phyloP scores from a whole-genome alignment of 208 protist genomes.

The Leishmania arabica region DNA sequence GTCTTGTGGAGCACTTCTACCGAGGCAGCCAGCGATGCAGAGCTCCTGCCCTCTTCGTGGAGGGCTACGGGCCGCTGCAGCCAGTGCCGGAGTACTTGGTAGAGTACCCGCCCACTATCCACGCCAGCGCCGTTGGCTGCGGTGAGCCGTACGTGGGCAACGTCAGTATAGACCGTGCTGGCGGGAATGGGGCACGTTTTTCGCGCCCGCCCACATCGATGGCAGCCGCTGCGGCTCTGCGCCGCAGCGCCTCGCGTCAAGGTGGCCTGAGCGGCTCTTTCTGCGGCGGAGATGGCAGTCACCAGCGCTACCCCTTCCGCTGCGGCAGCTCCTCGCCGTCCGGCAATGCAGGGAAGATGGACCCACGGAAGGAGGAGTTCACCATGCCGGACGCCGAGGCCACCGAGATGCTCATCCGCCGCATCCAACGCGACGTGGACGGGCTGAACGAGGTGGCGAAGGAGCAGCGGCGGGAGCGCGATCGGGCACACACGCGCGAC shows the following conservation, averaged over 20 bases:
- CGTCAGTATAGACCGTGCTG: slow-evolving; percentile 7
- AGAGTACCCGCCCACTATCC: slow-evolving; percentile 26
- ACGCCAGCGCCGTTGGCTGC: slow-evolving; percentile 1
- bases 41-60: slow-evolving; percentile 48
- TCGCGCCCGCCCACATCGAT: slow-evolving; percentile 15
- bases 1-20: slow-evolving; percentile 30
- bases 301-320: not conserved
- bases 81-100: slow-evolving; percentile 17
- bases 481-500: slow-evolving; percentile 21
- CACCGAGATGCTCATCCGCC: slow-evolving; percentile 58
- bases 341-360: not conserved
- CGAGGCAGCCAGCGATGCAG: slow-evolving; percentile 1
- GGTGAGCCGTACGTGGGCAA: not conserved
- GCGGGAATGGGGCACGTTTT: not conserved
- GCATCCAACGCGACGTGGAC: slow-evolving; percentile 80
- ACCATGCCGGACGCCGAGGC: slow-evolving; percentile 74
- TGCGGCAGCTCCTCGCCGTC: not conserved
- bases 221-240: slow-evolving; percentile 15
- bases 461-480: slow-evolving; percentile 67
- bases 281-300: not conserved
- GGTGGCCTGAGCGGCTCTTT: slow-evolving; percentile 1
- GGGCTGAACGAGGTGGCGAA: slow-evolving; percentile 82
- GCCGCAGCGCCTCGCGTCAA: slow-evolving; percentile 20
- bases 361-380: slow-evolving; percentile 41
- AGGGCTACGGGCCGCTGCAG: slow-evolving; percentile 66